phyloP scores from a whole-genome alignment of 2,329 filamentous ascomycete species.

The Diaporthe batatas region DNA sequence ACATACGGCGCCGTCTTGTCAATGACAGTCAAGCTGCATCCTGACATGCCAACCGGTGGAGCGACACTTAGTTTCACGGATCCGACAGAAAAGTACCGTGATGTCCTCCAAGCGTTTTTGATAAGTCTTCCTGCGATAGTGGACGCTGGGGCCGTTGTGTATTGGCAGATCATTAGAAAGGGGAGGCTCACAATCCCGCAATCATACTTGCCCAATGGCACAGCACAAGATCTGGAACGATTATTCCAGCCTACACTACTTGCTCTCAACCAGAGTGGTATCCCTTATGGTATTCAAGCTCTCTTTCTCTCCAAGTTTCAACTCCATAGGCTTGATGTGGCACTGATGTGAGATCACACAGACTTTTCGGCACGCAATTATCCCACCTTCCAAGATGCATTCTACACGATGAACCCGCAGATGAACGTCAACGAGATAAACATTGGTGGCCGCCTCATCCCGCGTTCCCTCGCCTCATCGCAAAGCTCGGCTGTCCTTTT shows the following conservation, averaged over 20 bases:
- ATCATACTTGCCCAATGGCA: slow-evolving; percentile 23
- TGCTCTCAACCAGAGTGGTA: slow-evolving; percentile 5
- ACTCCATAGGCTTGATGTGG: background rate
- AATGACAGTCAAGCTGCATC: slow-evolving; percentile 61
- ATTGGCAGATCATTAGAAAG: background rate
- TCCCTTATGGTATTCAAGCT: background rate
- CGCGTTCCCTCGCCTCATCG: background rate
- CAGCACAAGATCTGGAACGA: background rate
- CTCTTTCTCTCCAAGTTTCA: background rate
- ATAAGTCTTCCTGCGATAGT: slow-evolving; percentile 20
- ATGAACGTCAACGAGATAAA: slow-evolving; percentile 23
- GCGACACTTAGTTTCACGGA: slow-evolving; percentile 20
- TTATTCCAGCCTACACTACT: background rate
- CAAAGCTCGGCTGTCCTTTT: background rate
- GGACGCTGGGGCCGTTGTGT: slow-evolving; percentile 1
- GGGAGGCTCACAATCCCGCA: background rate
- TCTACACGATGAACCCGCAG: slow-evolving; percentile 1
- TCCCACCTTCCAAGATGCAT: slow-evolving; percentile 10
- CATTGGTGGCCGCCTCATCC: slow-evolving; percentile 32
- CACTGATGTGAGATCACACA: background rate
- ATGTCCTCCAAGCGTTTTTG: background rate
- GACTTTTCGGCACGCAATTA: background rate
- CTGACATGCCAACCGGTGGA: slow-evolving; percentile 1
- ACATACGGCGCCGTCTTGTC: slow-evolving; percentile 63
- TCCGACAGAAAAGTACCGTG: background rate